Conservation (phyloP, 805 yeast species). For the Scheffersomyces amazonensis region DNA sequence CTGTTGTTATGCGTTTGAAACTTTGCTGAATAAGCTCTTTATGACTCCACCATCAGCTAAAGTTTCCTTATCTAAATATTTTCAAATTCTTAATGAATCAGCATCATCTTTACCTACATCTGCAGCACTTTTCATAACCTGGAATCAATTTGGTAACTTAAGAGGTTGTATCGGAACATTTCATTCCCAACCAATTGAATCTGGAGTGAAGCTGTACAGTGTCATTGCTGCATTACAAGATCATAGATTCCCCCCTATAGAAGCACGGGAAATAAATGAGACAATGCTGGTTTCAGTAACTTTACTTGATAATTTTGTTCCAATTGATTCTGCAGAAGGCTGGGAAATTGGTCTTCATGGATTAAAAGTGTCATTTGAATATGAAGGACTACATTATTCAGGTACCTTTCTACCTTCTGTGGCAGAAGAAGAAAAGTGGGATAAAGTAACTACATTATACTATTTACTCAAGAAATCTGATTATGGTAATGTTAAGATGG, state of each 20-base stretch:
- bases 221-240: conserved; percentile 69
- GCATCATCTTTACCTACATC: conserved; percentile 12
- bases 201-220: conserved; percentile 64
- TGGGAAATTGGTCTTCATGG: conserved; percentile 90
- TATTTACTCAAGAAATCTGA: conserved; percentile 78
- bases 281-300: conserved; percentile 61
- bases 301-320: conserved; percentile 55
- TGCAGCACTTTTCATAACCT: conserved; percentile 82
- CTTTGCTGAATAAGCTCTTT: conserved; percentile 19
- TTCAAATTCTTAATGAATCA: conserved; percentile 10
- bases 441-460: conserved; percentile 63
- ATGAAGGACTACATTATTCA: conserved; percentile 39
- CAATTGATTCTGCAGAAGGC: conserved; percentile 50
- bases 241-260: conserved; percentile 69
- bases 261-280: conserved; percentile 47
- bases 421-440: conserved; percentile 85
- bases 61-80: conserved; percentile 12
- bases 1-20: conserved; percentile 37
- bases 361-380: conserved; percentile 53
- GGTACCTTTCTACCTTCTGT: conserved; percentile 93
- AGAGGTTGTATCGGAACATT: conserved; percentile 97
- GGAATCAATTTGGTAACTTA: conserved; percentile 58
- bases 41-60: conserved; percentile 11
- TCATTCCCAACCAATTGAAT: conserved; percentile 45
- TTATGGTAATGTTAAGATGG: conserved; percentile 10